Percentiles rank a stretch among this genome's conserved stretches.
Evolutionary conservation across 176 grass and related monocot genomes (phyloP).

Genomic region (Panicum miliaceum): DNA sequence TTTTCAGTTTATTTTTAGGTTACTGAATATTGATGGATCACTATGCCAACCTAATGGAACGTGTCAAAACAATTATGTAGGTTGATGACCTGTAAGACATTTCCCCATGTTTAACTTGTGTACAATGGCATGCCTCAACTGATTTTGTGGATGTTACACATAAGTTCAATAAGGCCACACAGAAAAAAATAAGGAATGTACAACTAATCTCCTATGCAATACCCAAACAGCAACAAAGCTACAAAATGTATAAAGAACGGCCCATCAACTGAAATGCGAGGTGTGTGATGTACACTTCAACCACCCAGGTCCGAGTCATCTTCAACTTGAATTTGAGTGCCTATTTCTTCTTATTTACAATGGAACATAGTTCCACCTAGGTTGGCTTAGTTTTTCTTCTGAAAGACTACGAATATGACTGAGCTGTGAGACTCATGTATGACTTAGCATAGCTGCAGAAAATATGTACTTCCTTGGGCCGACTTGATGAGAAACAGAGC

Average conservation of each 20-base stretch:
- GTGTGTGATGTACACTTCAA: too few relatives aligned
- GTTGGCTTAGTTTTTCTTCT: neutral
- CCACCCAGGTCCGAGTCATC: neutral
- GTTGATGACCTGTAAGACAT: neutral
- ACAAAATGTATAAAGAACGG: conserved; percentile 9
- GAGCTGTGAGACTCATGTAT: neutral
- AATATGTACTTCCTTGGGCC: too few relatives aligned
- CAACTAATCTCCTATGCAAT: neutral
- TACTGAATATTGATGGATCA: neutral
- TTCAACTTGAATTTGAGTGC: neutral
- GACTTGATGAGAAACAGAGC: too few relatives aligned
- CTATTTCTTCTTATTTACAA: neutral
- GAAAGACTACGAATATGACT: neutral
- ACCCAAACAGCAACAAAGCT: neutral
- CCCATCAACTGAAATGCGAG: conserved; percentile 8
- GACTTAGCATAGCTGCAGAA: too few relatives aligned
- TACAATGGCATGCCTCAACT: conserved; percentile 3
- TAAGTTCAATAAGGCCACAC: conserved; percentile 14
- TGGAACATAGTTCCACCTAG: neutral
- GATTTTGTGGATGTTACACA: conserved; percentile 24
- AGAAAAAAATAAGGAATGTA: neutral
- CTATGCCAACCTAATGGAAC: neutral
- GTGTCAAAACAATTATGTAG: neutral
- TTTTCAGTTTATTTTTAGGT: conserved; percentile 31
- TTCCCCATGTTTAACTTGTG: neutral